Evolutionary conservation across 202 grass and related monocot genomes (phyloP), one percentile per base, ranked within the genome.

Genomic region (Panicum virgatum): DNA sequence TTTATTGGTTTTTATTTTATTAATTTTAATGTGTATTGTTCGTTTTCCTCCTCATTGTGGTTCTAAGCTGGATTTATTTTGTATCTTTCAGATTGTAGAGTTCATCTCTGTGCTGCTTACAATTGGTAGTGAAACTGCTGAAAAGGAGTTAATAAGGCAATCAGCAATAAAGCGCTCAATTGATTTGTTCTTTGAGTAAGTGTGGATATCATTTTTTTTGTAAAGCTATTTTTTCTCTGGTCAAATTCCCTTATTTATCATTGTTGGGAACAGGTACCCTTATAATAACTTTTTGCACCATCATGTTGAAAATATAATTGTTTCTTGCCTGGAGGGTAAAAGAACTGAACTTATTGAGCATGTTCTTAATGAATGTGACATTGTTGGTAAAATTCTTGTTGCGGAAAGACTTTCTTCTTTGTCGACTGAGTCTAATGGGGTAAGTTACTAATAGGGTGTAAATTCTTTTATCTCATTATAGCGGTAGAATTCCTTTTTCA

Each of bases 281-380:
- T 99, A 87, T 84, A 99, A 99, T 77, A 99, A 99, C 52, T 96
- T 99, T 85, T 84, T 99, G 85, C 96, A 96, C 67, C 93, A 99
- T 62, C 91, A 99, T 87, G 93, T 99, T 30, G 96, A 96, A 87
- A 99, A 90, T 78, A 91, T 96, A 56, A 79, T 96, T 75, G 81
- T 90, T 77, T 94, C 96, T 51, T 99, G 96, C 76, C 90, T 99
- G 59, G 96, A 96, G 87, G 79, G 81, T 88, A 94, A 89, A 92
- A 90, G 77, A 80, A 63, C 22, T 71, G 77, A 87, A 74, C 85
- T 99, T 43, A 76, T 96, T 72, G 96, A 96, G 13, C 96, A 99
- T 89, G 83, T 96, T 82, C 84, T 96, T 73, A 85, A 91, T 73
- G 93, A 99, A 13, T 96, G 93, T 73, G 82, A 90, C 76, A 65